These are phyloP conservation scores for Colletotrichum gloeosporioides DNA, from an alignment of 2,329 filamentous ascomycete species.

Conservation along the genomic window DNA sequence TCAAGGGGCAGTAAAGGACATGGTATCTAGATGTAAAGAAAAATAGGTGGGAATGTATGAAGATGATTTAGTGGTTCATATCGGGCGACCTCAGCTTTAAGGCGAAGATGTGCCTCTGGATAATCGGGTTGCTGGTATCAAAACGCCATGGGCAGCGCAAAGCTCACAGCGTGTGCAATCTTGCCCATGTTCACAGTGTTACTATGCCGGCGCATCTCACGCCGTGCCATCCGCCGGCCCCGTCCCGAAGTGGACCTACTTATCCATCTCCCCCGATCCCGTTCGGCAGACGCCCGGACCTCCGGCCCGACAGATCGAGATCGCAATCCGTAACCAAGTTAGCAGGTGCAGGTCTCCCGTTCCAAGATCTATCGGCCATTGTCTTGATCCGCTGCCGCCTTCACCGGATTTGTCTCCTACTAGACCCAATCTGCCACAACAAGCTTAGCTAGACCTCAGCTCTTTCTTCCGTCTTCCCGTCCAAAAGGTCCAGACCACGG, in stretches of 20 bases:
- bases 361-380: neutral
- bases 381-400: neutral
- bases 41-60: neutral
- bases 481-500: neutral
- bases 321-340: neutral
- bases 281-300: neutral
- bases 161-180: too few species aligned
- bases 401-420: rapidly evolving
- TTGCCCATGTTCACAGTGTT: neutral
- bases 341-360: neutral
- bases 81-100: neutral
- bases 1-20: conserved; percentile 53
- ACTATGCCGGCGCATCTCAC: neutral
- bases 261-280: neutral
- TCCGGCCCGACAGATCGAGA: neutral
- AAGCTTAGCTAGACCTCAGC: neutral
- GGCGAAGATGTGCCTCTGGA: neutral
- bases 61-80: neutral
- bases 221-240: neutral
- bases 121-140: neutral
- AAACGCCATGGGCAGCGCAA: too few species aligned
- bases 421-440: neutral
- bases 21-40: rapidly evolving
- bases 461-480: neutral
- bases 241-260: neutral